A percentile compares a stretch with the other conserved stretches of the same genome.
Evolutionary conservation across 2,329 filamentous ascomycete species (phyloP).

Genomic region (Fusarium nurragi): DNA sequence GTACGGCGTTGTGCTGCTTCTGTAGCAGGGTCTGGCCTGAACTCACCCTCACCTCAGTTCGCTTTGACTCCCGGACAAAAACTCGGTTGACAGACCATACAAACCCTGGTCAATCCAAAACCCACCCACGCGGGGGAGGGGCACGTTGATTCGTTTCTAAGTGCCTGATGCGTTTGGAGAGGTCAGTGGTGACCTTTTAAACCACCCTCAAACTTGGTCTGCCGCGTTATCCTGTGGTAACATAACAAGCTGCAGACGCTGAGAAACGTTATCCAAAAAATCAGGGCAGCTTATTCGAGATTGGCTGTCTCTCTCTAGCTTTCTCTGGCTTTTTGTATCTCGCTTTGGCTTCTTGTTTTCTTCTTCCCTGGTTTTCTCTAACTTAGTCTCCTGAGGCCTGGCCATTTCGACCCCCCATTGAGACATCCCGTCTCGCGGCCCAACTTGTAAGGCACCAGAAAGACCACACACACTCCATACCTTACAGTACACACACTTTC

Average conservation of each 20-base stretch:
- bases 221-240: slow-evolving; percentile 37
- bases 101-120: slow-evolving; percentile 28
- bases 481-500: slow-evolving; percentile 22
- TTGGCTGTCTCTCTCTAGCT: slow-evolving; percentile 12
- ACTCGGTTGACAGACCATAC: slow-evolving; percentile 21
- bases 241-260: slow-evolving; percentile 24
- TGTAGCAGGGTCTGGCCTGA: slow-evolving; percentile 25
- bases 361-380: not conserved
- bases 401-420: slow-evolving; percentile 8
- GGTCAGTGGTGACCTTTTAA: slow-evolving; percentile 33
- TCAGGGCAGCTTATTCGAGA: not conserved
- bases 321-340: slow-evolving; percentile 8
- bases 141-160: slow-evolving; percentile 38
- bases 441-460: slow-evolving; percentile 42
- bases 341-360: not conserved
- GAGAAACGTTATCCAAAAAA: slow-evolving; percentile 21
- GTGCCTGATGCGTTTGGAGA: slow-evolving; percentile 41
- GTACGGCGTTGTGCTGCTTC: slow-evolving; percentile 21
- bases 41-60: slow-evolving; percentile 24
- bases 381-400: slow-evolving; percentile 18
- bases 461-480: slow-evolving; percentile 20
- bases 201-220: slow-evolving; percentile 42
- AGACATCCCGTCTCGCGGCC: slow-evolving; percentile 37
- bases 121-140: slow-evolving; percentile 44
- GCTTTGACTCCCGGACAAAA: slow-evolving; percentile 1